Evolutionary conservation across 2,329 filamentous ascomycete genomes (phyloP).

Genomic region (Exophiala sp.): DNA sequence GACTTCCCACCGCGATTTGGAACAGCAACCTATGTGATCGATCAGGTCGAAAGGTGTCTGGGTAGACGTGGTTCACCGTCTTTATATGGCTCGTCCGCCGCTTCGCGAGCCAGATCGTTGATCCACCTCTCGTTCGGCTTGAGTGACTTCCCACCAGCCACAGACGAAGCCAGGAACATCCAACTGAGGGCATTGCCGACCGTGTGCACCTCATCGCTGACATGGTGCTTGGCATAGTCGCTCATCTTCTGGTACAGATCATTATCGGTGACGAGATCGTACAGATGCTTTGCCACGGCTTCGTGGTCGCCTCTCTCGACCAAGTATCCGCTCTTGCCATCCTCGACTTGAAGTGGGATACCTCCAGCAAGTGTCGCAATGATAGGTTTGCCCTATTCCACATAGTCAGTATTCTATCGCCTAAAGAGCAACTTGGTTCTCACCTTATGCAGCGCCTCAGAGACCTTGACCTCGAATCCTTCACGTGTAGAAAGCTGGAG

Average conservation of each 20-base stretch:
- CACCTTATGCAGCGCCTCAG: slow-evolving; percentile 70
- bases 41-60: slow-evolving; percentile 30
- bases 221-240: slow-evolving; percentile 59
- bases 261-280: slow-evolving; percentile 63
- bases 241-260: slow-evolving; percentile 66
- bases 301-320: slow-evolving; percentile 68
- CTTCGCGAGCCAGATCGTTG: slow-evolving; percentile 68
- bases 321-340: slow-evolving; percentile 69
- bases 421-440: neutral
- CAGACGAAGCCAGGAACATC: slow-evolving; percentile 71
- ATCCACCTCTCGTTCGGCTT: slow-evolving; percentile 64
- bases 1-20: too few species aligned
- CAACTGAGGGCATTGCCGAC: slow-evolving; percentile 74
- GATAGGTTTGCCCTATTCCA: slow-evolving; percentile 60
- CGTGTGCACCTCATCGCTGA: slow-evolving; percentile 78
- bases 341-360: slow-evolving; percentile 72
- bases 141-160: slow-evolving; percentile 57
- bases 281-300: slow-evolving; percentile 64
- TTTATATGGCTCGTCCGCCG: slow-evolving; percentile 58
- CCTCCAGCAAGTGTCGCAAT: slow-evolving; percentile 75
- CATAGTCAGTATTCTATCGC: slow-evolving; percentile 2
- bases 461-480: slow-evolving; percentile 84
- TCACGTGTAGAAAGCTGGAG: slow-evolving; percentile 78
- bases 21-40: neutral
- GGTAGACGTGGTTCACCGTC: slow-evolving; percentile 62